Evolutionary conservation across 371 early-diverging fungal genomes (phyloP).

Genomic region (Sporodiniella umbellata): DNA sequence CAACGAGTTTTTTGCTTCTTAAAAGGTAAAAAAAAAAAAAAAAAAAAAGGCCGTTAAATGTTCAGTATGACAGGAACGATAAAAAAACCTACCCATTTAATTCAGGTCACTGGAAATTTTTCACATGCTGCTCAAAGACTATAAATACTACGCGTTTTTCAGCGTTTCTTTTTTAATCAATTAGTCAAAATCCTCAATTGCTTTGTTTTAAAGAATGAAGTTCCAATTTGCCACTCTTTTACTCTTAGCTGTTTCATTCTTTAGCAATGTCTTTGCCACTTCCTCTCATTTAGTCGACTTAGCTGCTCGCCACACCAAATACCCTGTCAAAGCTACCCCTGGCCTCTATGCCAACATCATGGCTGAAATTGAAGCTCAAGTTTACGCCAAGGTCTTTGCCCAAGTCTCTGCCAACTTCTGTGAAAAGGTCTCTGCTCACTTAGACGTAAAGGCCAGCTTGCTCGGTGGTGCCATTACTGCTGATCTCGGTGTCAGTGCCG

Average conservation of each 20-base stretch:
- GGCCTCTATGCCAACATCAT: conserved; percentile 15
- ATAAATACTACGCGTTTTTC: neutral
- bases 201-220: conserved; percentile 8
- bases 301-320: neutral
- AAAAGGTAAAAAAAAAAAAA: neutral
- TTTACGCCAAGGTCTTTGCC: conserved; percentile 11
- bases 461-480: conserved; percentile 19
- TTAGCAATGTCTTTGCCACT: conserved; percentile 1
- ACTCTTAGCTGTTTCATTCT: conserved; percentile 2
- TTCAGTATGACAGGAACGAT: too few species aligned
- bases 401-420: conserved; percentile 15
- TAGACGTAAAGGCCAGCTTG: conserved; percentile 13
- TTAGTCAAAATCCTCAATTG: too few species aligned
- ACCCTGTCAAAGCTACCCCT: conserved; percentile 10
- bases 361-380: conserved; percentile 7
- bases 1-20: neutral
- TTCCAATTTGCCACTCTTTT: conserved; percentile 5
- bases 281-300: neutral
- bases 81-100: too few species aligned
- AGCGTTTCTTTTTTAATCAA: neutral
- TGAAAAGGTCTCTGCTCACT: conserved; percentile 5
- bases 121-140: neutral
- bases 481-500: conserved; percentile 13
- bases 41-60: too few species aligned
- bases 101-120: too few species aligned